These are phyloP conservation scores for Casuarina glauca DNA, from an alignment of 306 rosid species.

Conservation along the genomic window DNA sequence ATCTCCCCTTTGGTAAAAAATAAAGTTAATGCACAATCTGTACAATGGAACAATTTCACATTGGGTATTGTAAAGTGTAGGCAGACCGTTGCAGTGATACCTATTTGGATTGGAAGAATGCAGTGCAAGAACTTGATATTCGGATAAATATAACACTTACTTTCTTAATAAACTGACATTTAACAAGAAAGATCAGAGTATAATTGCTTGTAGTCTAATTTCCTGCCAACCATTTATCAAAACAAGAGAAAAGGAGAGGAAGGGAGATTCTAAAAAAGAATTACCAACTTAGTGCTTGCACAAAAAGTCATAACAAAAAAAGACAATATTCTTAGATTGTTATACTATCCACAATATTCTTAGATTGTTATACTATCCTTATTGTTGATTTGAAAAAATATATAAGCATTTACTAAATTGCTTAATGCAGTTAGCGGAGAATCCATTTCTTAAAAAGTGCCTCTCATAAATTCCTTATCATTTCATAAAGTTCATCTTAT, in stretches of 20 bases:
- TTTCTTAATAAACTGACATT: too few species aligned
- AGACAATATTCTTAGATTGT: background rate
- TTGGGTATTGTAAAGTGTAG: background rate
- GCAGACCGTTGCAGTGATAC: background rate
- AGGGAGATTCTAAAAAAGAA: background rate
- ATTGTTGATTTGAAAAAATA: background rate
- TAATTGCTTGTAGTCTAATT: background rate
- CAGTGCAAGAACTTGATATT: background rate
- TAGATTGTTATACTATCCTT: background rate
- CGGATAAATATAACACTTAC: too few species aligned
- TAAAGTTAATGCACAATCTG: background rate
- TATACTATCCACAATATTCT: background rate
- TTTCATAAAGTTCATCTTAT: constrained; percentile 82
- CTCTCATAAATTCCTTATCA: constrained; percentile 50
- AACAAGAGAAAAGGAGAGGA: background rate
- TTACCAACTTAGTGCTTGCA: background rate
- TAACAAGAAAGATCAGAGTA: too few species aligned
- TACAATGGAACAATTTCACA: background rate
- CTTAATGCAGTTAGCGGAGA: background rate
- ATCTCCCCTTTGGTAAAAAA: background rate
- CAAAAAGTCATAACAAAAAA: background rate
- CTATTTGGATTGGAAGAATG: background rate
- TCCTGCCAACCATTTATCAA: background rate
- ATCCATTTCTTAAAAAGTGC: constrained; percentile 29
- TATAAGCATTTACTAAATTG: background rate